Percentiles rank a stretch among this genome's conserved stretches.
Conservation (phyloP, 2,329 filamentous ascomycete genomes). For the Cryphonectria radicalis region DNA sequence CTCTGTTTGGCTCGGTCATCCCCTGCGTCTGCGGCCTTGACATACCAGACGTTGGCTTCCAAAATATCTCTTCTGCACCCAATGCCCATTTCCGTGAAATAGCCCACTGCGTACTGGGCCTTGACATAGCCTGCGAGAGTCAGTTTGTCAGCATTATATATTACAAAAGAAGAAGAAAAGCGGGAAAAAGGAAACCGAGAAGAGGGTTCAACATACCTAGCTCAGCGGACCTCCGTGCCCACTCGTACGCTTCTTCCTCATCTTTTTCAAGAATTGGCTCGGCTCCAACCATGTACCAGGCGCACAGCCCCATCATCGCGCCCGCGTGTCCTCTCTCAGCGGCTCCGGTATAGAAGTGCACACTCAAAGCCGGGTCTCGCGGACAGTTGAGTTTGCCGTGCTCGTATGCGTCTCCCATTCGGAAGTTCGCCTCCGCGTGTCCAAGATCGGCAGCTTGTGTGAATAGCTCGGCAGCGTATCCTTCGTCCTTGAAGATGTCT, state of each 20-base stretch:
- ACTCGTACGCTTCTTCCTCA: constrained; percentile 94
- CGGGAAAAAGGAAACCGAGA: neutral
- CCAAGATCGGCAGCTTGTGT: constrained; percentile 93
- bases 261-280: constrained; percentile 92
- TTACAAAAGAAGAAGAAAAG: neutral
- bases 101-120: constrained; percentile 93
- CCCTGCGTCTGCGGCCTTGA: constrained; percentile 89
- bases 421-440: constrained; percentile 81
- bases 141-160: constrained; percentile 26
- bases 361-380: constrained; percentile 86
- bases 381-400: constrained; percentile 88
- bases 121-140: constrained; percentile 60
- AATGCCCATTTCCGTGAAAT: constrained; percentile 98
- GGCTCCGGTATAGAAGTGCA: constrained; percentile 96
- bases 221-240: constrained; percentile 86
- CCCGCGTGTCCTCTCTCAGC: constrained; percentile 81
- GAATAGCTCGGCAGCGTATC: constrained; percentile 90
- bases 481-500: constrained; percentile 88
- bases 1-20: constrained; percentile 89
- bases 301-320: constrained; percentile 98
- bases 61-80: constrained; percentile 92
- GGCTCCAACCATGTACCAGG: constrained; percentile 97
- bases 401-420: constrained; percentile 96
- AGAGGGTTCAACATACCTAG: constrained; percentile 64
- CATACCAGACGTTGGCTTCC: constrained; percentile 98